Evolutionary conservation across 208 protist genomes (phyloP).

Genomic region (Vickermania ingenoplastis): DNA sequence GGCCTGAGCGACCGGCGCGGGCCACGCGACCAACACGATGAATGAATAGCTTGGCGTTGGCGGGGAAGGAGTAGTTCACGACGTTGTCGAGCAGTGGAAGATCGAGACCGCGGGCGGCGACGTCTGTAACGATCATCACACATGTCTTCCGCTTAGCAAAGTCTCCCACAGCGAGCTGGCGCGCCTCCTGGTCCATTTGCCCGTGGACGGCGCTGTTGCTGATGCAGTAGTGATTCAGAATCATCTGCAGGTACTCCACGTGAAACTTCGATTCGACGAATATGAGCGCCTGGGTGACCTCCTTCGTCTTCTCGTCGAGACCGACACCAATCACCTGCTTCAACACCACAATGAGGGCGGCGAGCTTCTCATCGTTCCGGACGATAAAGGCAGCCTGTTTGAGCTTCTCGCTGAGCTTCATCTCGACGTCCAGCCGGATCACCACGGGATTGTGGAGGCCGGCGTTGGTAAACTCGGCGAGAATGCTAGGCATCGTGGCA

Average conservation of each 20-base stretch:
- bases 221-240: conserved; percentile 85
- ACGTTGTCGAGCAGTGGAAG: conserved; percentile 98
- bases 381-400: conserved; percentile 91
- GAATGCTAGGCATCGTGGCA: conserved; percentile 95
- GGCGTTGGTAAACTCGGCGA: conserved; percentile 97
- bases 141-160: conserved; percentile 86
- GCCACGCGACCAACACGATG: conserved; percentile 98
- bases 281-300: conserved; percentile 91
- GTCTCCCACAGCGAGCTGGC: conserved; percentile 91
- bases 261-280: conserved; percentile 97
- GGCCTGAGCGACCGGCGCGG: conserved; percentile 94
- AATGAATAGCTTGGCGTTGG: conserved; percentile 96
- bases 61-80: conserved; percentile 99
- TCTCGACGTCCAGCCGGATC: conserved; percentile 97
- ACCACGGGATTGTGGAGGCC: conserved; percentile 95
- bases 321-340: conserved; percentile 68
- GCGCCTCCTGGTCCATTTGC: conserved; percentile 95
- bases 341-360: conserved; percentile 92
- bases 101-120: conserved; percentile 99
- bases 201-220: conserved; percentile 89
- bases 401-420: conserved; percentile 93
- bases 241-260: conserved; percentile 92
- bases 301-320: conserved; percentile 18
- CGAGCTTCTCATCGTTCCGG: conserved; percentile 92
- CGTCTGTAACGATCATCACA: conserved; percentile 98